Evolutionary conservation across 768 basidiomycete species (phyloP), one percentile per base, ranked within the genome.

Genomic region (Hemileccinum impolitum): DNA sequence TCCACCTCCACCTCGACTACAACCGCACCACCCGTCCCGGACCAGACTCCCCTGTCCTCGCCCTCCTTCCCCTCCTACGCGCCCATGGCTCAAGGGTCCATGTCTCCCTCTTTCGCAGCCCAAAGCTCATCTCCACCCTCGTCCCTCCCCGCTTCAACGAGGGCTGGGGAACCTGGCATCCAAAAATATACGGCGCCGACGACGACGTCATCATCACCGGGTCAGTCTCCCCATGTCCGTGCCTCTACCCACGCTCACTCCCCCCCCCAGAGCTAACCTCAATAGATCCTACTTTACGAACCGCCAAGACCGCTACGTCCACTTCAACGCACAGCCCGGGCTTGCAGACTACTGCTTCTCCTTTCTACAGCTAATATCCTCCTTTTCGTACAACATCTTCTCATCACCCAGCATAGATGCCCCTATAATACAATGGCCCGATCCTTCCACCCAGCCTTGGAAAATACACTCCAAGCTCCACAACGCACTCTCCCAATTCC

Each of bases 151-250:
- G 96, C 46, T 96, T 92, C 70, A 95, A 99, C 59, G 96, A 99
- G 70, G 96, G 94, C 2, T 98, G 94, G 90, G 95, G 94, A 0
- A 92, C 94, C 2, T 97, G 94, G 94, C 96, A 98, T 65, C 87
- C 91, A 4, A 99, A 99, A 69, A 79, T 94, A 48, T 99, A 99
- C 61, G 93, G 92, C 17, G 85, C 80, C 0, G 96, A 99, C 64
- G 85, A 97, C 62, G 84, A 94, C 45, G 78, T 99, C 37, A 82
- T 99, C 66, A 82, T 99, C 52, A 91, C 84, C 58, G 96, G 96
- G 95, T 95, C 55, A 69, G 82, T 67, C 49, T 43, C 7, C 0
- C 15, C 26, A 1, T 1, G n/a, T 43, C 13, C 31, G 10, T n/a
- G 12, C 6, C 26, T n/a, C 19, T 46, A 34, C 14, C 40, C 30